Base-by-base conservation (phyloP, 2,329 filamentous ascomycete genomes). In the Kalmusia sp. region DNA sequence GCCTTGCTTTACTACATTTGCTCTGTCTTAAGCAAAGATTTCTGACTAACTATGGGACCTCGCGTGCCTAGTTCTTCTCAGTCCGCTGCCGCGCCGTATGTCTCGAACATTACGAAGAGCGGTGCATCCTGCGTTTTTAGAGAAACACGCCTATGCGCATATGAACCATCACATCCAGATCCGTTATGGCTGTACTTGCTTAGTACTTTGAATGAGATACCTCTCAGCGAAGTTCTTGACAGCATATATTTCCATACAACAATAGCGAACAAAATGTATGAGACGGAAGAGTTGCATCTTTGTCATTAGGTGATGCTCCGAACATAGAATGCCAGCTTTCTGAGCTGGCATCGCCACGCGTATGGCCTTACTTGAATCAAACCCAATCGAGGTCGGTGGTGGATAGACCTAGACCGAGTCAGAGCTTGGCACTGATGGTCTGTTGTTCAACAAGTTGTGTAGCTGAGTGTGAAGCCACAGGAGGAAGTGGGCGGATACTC, bases 1-100 rank as follows among this genome's bases (percentile, higher is more conserved):
- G 43, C 30, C 43, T 35, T 46, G 14, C 19, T 34, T 46, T 46
- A 35, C 43, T 25, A 15, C 21, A 35, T 35, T 34, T 17, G 21
- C 12, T 17, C 21, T 25, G 5, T 46, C 43, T 46, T 46, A 21
- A 35, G 3, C 43, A 21, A 25, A 34, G 2, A 19, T 12, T 15
- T 43, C 25, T 30, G 21, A 22, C 8, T 24, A 19, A 31, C 12
- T 12, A 11, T 19, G n/a, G 21, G 41, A 33, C 3, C n/a, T n/a
- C 21, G 21, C 17, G 6, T 46, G 21, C 43, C 25, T 25, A 21
- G 21, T 31, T 25, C n/a, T 46, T 3, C 19, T 14, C 5, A 14
- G 43, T 27, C 19, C 14, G 30, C 19, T 24, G 30, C 43, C 19
- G 30, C 34, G 30, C 43, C 43, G 28, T 24, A 35, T 25, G 30